Percentiles rank a stretch among this genome's conserved stretches.
phyloP scores from a whole-genome alignment of 352 stramenopile genomes.

The Globisporangium spiculum region DNA sequence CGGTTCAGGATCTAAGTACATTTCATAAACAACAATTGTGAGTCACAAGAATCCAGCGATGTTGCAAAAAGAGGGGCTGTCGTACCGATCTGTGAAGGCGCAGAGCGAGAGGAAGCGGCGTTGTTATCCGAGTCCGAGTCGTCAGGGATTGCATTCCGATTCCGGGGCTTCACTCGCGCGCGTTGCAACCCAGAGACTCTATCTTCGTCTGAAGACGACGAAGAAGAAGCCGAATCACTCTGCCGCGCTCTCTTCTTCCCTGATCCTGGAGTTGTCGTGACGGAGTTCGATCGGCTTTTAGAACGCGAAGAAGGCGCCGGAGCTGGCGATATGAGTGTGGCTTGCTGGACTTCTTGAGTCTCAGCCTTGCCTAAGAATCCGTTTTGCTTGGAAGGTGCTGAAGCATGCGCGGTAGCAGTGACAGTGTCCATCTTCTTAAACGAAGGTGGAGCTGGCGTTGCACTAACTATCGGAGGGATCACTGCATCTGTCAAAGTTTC shows the following conservation, averaged over 20 bases:
- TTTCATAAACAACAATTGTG: not conserved
- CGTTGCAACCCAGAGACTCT: constrained; percentile 7
- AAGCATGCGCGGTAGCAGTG: not conserved
- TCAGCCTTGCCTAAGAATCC: not conserved
- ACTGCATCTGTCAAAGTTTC: not conserved
- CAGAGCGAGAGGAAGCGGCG: not conserved
- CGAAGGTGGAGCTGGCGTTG: not conserved
- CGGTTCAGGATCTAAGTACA: not conserved
- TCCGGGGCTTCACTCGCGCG: constrained; percentile 21
- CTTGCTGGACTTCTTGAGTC: not conserved
- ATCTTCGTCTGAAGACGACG: constrained; percentile 9
- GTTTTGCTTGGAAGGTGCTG: not conserved
- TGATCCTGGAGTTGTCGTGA: not conserved
- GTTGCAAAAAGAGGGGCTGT: not conserved
- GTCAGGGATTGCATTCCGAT: constrained; percentile 4
- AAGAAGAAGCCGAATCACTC: constrained; percentile 9
- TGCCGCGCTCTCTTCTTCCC: constrained; percentile 32
- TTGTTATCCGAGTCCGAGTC: constrained; percentile 8
- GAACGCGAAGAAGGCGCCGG: not conserved
- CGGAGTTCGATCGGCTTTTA: not conserved
- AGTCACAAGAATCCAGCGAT: not conserved
- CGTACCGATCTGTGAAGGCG: not conserved
- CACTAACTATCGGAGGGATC: not conserved
- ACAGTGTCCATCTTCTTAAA: not conserved
- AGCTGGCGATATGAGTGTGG: not conserved